Percentiles rank a stretch among this genome's conserved stretches.
Conservation (phyloP, 306 rosid genomes). For the Cyclanthera cordifolia region DNA sequence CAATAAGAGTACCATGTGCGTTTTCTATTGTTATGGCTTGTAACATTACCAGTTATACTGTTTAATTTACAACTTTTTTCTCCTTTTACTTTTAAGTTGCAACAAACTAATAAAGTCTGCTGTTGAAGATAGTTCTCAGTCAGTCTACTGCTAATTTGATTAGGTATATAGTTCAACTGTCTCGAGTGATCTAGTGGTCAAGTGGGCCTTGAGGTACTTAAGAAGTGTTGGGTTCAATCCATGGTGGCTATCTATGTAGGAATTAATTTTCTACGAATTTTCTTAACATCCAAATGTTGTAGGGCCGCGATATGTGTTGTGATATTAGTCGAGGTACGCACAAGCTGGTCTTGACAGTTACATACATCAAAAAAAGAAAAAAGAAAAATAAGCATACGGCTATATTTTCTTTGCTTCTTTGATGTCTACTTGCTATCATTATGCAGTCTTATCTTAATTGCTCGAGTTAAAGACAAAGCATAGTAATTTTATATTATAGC, state of each 20-base stretch:
- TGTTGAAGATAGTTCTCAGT: background rate
- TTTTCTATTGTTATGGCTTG: background rate
- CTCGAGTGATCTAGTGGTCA: too few relatives aligned
- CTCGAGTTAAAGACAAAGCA: background rate
- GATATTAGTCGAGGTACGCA: too few relatives aligned
- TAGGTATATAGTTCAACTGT: background rate
- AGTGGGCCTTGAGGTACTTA: too few relatives aligned
- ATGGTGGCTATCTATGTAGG: too few relatives aligned
- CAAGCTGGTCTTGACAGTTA: too few relatives aligned
- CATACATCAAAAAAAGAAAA: too few relatives aligned
- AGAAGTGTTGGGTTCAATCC: too few relatives aligned
- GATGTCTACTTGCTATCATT: background rate
- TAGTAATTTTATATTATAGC: background rate
- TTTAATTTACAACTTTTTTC: background rate
- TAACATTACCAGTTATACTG: background rate
- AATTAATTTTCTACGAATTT: too few relatives aligned
- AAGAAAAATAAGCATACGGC: too few relatives aligned
- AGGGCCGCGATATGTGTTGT: too few relatives aligned
- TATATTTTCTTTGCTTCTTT: background rate
- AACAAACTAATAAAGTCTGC: background rate
- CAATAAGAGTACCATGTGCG: background rate
- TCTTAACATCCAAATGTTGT: too few relatives aligned
- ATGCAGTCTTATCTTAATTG: background rate
- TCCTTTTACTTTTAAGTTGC: background rate
- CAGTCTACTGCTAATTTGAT: background rate